These are phyloP conservation scores for Linaria vulgaris DNA, from an alignment of 257 asterid species.

Conservation along the genomic window DNA sequence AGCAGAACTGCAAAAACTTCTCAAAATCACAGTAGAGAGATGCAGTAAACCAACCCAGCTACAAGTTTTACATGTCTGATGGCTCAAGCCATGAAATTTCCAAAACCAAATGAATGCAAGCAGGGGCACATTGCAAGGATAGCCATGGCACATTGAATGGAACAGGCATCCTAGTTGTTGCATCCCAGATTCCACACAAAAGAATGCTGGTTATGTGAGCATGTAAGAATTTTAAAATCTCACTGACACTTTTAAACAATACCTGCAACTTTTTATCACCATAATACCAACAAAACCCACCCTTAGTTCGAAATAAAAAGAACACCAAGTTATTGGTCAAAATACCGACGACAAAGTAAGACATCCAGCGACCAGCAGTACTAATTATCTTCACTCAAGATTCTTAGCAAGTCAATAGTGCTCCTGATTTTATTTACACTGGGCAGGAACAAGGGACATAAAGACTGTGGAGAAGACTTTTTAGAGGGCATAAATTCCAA, in stretches of 20 bases:
- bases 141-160: not conserved
- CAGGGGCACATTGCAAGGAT: constrained; percentile 3
- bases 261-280: not conserved
- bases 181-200: constrained; percentile 12
- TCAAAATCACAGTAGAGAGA: constrained; percentile 10
- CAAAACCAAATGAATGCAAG: constrained; percentile 21
- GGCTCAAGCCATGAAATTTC: constrained; percentile 12
- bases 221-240: not conserved
- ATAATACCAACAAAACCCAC: not conserved
- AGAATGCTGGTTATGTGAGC: not conserved
- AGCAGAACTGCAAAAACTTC: constrained; percentile 18
- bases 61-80: constrained; percentile 8
- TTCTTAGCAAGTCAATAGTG: not conserved
- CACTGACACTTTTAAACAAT: not conserved
- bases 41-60: constrained; percentile 15
- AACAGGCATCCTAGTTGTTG: constrained; percentile 10
- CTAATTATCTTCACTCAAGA: not conserved
- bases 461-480: not conserved
- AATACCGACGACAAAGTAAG: not conserved
- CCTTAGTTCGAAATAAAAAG: not conserved
- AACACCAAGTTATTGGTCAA: not conserved
- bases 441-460: too few relatives aligned
- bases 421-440: not conserved
- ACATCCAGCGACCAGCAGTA: not conserved
- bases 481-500: too few relatives aligned